phyloP scores from a whole-genome alignment of 83 land plant genomes.

The Diphasiastrum complanatum region DNA sequence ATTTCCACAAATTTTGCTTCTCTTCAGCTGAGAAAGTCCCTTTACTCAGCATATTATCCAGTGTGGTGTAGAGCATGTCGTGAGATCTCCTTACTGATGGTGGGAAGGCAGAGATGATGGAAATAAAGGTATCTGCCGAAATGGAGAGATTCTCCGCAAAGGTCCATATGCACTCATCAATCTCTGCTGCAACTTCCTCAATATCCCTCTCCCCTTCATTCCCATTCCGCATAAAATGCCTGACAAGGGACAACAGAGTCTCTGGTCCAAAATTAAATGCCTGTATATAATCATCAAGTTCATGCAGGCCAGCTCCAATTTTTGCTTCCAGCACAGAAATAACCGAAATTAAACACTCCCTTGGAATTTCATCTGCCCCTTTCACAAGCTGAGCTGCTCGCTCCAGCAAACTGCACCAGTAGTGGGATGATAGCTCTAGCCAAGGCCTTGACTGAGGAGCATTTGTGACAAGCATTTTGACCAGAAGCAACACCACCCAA shows the following conservation, averaged over 20 bases:
- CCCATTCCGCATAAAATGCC: constrained; percentile 27
- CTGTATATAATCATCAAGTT: constrained; percentile 42
- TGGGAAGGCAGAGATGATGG: constrained; percentile 35
- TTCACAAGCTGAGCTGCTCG: constrained; percentile 16
- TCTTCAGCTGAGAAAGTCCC: constrained; percentile 16
- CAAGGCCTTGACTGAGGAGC: constrained; percentile 31
- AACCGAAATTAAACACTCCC: constrained; percentile 16
- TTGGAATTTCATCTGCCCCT: constrained; percentile 24
- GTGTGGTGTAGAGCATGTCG: constrained; percentile 31
- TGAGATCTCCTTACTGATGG: constrained; percentile 24
- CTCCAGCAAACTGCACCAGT: constrained; percentile 46
- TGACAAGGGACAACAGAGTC: constrained; percentile 27
- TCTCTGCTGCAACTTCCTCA: constrained; percentile 42
- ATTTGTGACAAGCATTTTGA: constrained; percentile 32
- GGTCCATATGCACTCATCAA: constrained; percentile 37
- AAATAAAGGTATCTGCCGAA: constrained; percentile 22
- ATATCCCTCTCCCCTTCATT: constrained; percentile 18
- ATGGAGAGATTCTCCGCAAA: constrained; percentile 27
- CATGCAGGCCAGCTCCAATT: constrained; percentile 40
- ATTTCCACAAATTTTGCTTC: constrained; percentile 34
- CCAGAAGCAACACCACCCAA: constrained; percentile 39
- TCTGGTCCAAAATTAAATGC: constrained; percentile 33
- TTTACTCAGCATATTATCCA: constrained; percentile 32
- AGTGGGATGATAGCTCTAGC: constrained; percentile 50
- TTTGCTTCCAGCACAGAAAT: constrained; percentile 27